A percentile compares a stretch with the other conserved stretches of the same genome.
These are phyloP conservation scores for Fusarium robinianum DNA, from an alignment of 2,329 filamentous ascomycete genomes.

Conservation along the genomic window DNA sequence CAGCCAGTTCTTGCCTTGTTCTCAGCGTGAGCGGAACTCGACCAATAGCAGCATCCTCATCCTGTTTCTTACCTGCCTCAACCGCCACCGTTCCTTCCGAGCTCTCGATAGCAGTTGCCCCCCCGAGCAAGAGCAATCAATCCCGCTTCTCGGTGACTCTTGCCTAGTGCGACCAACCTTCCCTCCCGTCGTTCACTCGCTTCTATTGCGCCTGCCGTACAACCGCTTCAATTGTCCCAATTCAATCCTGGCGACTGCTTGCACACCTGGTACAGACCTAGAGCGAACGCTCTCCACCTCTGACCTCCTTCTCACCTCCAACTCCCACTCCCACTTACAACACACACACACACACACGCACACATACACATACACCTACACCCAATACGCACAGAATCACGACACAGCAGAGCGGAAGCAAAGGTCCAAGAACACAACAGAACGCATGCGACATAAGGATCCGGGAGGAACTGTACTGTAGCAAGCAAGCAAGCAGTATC, in stretches of 20 bases:
- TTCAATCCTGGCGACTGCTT: conserved; percentile 11
- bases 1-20: no score
- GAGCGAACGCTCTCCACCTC: conserved; percentile 10
- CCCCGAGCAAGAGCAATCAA: conserved; percentile 7
- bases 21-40: no score
- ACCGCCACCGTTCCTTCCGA: conserved; percentile 7
- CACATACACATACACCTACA: conserved; percentile 2
- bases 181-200: conserved; percentile 20
- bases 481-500: no score
- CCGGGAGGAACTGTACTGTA: no score
- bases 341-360: conserved; percentile 10
- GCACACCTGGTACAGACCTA: conserved; percentile 30
- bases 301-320: conserved; percentile 20
- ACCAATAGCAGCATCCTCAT: conserved; percentile 12
- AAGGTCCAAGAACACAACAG: no score
- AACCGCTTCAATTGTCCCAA: conserved; percentile 11
- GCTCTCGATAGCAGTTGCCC: conserved; percentile 3
- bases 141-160: conserved; percentile 20
- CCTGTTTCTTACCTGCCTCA: conserved; percentile 1
- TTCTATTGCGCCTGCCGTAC: conserved; percentile 28
- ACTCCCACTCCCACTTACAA: conserved; percentile 14
- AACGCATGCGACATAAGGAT: no score
- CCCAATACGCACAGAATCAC: conserved; percentile 19
- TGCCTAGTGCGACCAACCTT: conserved; percentile 28
- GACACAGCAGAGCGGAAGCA: conserved; percentile 17